A percentile compares a stretch with the other conserved stretches of the same genome.
Conservation (phyloP, 1,139 yeast genomes). For the Lodderomyces beijingensis region DNA sequence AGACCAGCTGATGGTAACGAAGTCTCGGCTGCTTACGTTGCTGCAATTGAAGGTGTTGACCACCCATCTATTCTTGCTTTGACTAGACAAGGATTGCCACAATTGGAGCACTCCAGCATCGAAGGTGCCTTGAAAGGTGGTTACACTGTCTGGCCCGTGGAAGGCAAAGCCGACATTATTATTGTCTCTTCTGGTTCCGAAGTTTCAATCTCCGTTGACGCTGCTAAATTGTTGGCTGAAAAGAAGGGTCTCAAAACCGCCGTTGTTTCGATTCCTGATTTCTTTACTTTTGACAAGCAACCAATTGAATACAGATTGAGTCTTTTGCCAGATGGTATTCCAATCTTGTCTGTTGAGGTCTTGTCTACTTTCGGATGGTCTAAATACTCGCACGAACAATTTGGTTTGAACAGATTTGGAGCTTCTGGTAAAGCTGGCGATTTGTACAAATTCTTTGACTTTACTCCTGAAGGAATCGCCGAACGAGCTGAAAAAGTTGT, state of each 20-base stretch:
- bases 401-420: conserved; percentile 95
- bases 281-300: conserved; percentile 86
- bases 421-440: conserved; percentile 90
- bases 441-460: conserved; percentile 80
- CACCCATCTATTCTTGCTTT: conserved; percentile 92
- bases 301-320: conserved; percentile 71
- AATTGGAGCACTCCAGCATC: conserved; percentile 86
- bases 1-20: conserved; percentile 99
- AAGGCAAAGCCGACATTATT: conserved; percentile 64
- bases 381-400: conserved; percentile 93
- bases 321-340: conserved; percentile 92
- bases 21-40: conserved; percentile 92
- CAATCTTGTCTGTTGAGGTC: conserved; percentile 92
- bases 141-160: conserved; percentile 64
- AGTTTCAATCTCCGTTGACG: conserved; percentile 78
- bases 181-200: conserved; percentile 95
- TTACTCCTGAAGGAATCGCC: conserved; percentile 93
- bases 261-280: conserved; percentile 92
- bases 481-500: conserved; percentile 78
- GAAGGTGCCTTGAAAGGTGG: conserved; percentile 97
- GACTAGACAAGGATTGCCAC: conserved; percentile 97
- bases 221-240: conserved; percentile 58
- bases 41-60: conserved; percentile 62
- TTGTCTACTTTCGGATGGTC: conserved; percentile 91
- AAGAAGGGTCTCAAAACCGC: conserved; percentile 68